Percentiles rank a stretch among this genome's conserved stretches.
Evolutionary conservation across 1,284 basidiomycete genomes (phyloP).

Genomic region (Testicularia cyperi): DNA sequence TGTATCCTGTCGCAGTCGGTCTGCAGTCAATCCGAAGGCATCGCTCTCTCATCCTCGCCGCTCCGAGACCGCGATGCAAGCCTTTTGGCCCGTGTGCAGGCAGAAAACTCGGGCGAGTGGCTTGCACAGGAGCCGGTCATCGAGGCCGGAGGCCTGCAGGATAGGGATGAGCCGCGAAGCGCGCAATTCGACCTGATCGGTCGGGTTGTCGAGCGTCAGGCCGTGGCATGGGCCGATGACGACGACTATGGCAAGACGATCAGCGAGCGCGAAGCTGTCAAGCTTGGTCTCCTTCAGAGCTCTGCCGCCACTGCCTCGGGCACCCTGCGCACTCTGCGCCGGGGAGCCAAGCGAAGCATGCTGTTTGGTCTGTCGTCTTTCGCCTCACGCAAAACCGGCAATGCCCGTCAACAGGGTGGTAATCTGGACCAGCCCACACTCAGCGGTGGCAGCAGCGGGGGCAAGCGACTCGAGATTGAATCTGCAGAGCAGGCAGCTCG

Average conservation of each 20-base stretch:
- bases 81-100: conserved; percentile 16
- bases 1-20: conserved; percentile 20
- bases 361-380: not conserved
- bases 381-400: no score
- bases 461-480: conserved; percentile 40
- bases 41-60: conserved; percentile 7
- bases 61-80: conserved; percentile 17
- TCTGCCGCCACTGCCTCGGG: no score
- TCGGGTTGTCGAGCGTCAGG: conserved; percentile 26
- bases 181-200: conserved; percentile 45
- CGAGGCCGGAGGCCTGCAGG: conserved; percentile 31
- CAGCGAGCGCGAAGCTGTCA: conserved; percentile 43
- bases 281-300: conserved; percentile 32
- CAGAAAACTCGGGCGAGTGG: conserved; percentile 28
- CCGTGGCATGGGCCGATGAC: conserved; percentile 53
- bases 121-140: conserved; percentile 30
- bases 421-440: no score
- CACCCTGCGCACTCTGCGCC: not conserved
- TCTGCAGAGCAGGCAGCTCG: conserved; percentile 30
- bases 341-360: not conserved
- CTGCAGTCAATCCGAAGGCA: conserved; percentile 8
- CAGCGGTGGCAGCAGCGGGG: no score
- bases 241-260: conserved; percentile 53
- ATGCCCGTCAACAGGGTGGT: no score
- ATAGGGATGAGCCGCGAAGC: conserved; percentile 37